phyloP scores from a whole-genome alignment of 1,139 yeast genomes.

The Suhomyces bokatorum region DNA sequence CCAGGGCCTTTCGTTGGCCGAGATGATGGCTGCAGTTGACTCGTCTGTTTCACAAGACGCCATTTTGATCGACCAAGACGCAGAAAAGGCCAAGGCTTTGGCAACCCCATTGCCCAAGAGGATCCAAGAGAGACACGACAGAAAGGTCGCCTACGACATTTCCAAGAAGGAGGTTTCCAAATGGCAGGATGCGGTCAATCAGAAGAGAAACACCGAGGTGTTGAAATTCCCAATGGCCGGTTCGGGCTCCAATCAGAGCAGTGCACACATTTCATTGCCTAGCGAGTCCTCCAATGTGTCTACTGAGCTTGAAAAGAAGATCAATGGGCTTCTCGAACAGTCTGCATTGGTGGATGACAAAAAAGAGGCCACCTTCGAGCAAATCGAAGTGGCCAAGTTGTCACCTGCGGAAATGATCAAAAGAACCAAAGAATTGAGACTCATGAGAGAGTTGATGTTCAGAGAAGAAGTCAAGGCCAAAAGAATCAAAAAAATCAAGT shows the following conservation, averaged over 20 bases:
- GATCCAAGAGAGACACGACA: constrained; percentile 81
- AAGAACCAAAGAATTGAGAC: constrained; percentile 78
- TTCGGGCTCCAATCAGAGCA: constrained; percentile 44
- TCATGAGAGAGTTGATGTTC: constrained; percentile 95
- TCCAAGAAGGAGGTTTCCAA: constrained; percentile 82
- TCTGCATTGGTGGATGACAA: constrained; percentile 73
- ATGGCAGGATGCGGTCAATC: constrained; percentile 84
- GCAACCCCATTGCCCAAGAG: constrained; percentile 83
- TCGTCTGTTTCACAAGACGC: constrained; percentile 50
- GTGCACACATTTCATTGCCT: constrained; percentile 46
- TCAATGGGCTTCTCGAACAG: constrained; percentile 58
- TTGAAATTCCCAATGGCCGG: constrained; percentile 71
- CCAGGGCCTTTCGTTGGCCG: constrained; percentile 63
- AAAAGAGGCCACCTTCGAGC: constrained; percentile 81
- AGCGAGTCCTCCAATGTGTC: constrained; percentile 36
- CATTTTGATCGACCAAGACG: constrained; percentile 45
- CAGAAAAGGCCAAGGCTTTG: constrained; percentile 46
- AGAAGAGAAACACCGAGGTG: constrained; percentile 82
- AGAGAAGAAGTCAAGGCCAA: constrained; percentile 90
- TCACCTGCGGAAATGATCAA: constrained; percentile 77
- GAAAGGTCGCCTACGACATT: constrained; percentile 87
- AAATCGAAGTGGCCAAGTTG: constrained; percentile 78
- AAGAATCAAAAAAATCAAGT: constrained; percentile 90
- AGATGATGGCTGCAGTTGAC: constrained; percentile 69
- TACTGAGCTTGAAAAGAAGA: constrained; percentile 67